Conservation (phyloP, 352 stramenopile species). For the Pythium diclinum region DNA sequence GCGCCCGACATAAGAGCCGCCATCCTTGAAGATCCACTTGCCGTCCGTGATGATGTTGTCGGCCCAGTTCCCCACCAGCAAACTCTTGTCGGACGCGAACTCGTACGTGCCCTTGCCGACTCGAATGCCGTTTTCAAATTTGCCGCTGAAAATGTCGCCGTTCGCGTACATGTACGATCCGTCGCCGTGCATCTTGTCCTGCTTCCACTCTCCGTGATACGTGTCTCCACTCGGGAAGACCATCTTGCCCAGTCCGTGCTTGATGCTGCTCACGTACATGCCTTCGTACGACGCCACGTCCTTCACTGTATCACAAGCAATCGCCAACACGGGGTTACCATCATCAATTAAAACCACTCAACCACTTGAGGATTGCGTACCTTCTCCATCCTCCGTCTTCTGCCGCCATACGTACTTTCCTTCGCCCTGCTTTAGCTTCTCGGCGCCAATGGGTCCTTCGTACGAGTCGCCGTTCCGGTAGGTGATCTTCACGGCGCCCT, state of each 20-base stretch:
- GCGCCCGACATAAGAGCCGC: constrained; percentile 71
- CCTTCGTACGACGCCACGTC: constrained; percentile 83
- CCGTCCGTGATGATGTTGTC: constrained; percentile 85
- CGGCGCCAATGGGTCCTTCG: constrained; percentile 77
- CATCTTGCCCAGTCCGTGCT: constrained; percentile 90
- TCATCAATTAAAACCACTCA: constrained; percentile 13
- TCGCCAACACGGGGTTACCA: not conserved
- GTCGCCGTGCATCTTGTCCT: constrained; percentile 84
- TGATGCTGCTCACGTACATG: constrained; percentile 80
- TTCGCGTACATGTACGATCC: constrained; percentile 91
- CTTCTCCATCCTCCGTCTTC: constrained; percentile 62
- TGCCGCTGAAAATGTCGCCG: constrained; percentile 89
- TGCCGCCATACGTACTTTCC: constrained; percentile 89
- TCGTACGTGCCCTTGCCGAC: constrained; percentile 88
- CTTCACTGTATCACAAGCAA: constrained; percentile 37
- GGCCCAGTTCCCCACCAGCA: constrained; percentile 85
- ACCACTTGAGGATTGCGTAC: constrained; percentile 9
- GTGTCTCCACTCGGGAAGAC: constrained; percentile 87
- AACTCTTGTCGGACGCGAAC: constrained; percentile 75
- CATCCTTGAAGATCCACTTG: constrained; percentile 91
- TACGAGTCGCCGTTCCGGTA: constrained; percentile 91
- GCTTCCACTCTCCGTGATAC: constrained; percentile 89
- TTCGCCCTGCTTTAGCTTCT: constrained; percentile 80
- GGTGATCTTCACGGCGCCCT: constrained; percentile 84
- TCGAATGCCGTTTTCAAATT: constrained; percentile 78